Evolutionary conservation across 2,329 filamentous ascomycete species (phyloP).

Genomic region (Pseudocercospora fuligena): DNA sequence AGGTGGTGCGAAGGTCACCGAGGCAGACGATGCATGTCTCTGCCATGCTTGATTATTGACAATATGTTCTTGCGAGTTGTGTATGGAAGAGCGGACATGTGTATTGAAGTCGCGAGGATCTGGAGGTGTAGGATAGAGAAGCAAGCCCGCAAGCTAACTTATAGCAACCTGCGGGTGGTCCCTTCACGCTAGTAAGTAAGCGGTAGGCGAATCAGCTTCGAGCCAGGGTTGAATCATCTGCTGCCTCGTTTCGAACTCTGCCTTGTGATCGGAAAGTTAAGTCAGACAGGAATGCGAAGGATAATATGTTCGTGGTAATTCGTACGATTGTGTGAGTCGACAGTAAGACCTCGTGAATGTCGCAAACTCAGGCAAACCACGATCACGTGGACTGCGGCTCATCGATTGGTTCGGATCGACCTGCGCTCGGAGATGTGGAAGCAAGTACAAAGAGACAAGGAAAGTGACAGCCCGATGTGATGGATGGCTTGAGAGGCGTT

Average conservation of each 20-base stretch:
- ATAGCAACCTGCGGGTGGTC: neutral
- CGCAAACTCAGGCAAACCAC: neutral
- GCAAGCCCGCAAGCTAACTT: conserved; percentile 10
- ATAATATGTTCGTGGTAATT: neutral
- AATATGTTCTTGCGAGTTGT: conserved; percentile 16
- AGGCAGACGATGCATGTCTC: conserved; percentile 74
- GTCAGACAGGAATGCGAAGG: conserved; percentile 1
- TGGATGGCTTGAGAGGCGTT: neutral
- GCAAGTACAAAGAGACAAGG: conserved; percentile 19
- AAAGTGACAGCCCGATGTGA: conserved; percentile 1
- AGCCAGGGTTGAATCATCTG: neutral
- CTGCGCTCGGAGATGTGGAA: neutral
- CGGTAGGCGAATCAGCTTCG: conserved; percentile 8
- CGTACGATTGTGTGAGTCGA: neutral
- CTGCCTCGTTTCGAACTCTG: conserved; percentile 1
- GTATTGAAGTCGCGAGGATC: conserved; percentile 8
- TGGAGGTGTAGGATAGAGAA: conserved; percentile 17
- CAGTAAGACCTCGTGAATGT: neutral
- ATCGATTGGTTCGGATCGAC: neutral
- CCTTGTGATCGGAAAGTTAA: neutral
- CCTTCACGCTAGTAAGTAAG: neutral
- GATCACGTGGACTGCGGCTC: neutral
- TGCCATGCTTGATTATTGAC: conserved; percentile 54
- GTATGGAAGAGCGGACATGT: conserved; percentile 26
- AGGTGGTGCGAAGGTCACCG: conserved; percentile 67